These are phyloP conservation scores for Parmales sp. DNA, from an alignment of 108 stramenopile genomes.

Conservation along the genomic window DNA sequence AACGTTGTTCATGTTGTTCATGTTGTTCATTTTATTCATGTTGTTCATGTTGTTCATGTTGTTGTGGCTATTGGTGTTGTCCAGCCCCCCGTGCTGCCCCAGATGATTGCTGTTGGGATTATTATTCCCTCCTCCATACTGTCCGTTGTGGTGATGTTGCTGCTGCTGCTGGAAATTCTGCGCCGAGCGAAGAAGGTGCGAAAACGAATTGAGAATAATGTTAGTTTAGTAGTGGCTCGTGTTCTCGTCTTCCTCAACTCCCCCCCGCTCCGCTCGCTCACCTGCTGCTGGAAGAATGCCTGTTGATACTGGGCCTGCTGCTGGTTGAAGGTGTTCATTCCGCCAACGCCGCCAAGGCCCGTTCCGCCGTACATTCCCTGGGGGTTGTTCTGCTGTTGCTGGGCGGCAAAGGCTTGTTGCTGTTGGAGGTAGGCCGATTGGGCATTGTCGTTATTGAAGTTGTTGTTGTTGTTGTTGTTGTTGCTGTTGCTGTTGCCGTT, in stretches of 20 bases:
- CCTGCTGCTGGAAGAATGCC: not conserved
- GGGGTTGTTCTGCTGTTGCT: not conserved
- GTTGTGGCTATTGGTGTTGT: too few species aligned
- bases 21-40: too few species aligned
- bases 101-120: not conserved
- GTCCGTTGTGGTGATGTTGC: not conserved
- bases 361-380: not conserved
- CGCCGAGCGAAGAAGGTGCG: too few species aligned
- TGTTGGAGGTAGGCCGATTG: not conserved
- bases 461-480: slow-evolving; percentile 15
- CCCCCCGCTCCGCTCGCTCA: too few species aligned
- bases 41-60: too few species aligned
- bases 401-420: too few species aligned
- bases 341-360: not conserved
- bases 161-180: too few species aligned
- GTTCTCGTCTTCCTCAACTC: too few species aligned
- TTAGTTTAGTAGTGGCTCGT: too few species aligned
- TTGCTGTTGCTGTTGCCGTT: slow-evolving; percentile 10
- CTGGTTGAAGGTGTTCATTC: not conserved
- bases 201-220: too few species aligned
- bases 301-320: not conserved
- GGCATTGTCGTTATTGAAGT: too few species aligned
- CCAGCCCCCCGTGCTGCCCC: not conserved
- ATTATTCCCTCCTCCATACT: not conserved
- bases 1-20: too few species aligned